These are phyloP conservation scores for Cyclanthera cordifolia DNA, from an alignment of 306 rosid species.

Conservation along the genomic window DNA sequence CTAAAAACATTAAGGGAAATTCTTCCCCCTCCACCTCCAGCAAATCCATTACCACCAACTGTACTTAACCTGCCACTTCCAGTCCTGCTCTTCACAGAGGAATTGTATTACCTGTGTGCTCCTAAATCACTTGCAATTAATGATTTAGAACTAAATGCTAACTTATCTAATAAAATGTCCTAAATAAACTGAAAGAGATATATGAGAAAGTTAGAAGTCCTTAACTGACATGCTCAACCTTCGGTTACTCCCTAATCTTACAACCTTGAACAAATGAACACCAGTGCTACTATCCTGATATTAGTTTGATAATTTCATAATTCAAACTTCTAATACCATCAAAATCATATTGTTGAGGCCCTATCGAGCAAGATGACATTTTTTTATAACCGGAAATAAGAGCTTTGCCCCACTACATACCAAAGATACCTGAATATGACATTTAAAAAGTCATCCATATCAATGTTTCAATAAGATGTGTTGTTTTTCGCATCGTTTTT, in stretches of 20 bases:
- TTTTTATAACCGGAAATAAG: too few relatives aligned
- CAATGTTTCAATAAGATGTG: not conserved
- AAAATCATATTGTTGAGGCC: not conserved
- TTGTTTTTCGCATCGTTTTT: not conserved
- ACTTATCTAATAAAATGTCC: slow-evolving; percentile 10
- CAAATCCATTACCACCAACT: slow-evolving; percentile 79
- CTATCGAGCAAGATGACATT: not conserved
- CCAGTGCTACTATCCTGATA: not conserved
- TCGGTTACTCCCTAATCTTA: not conserved
- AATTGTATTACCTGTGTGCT: slow-evolving; percentile 21
- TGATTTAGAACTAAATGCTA: slow-evolving; percentile 9
- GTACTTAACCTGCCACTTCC: slow-evolving; percentile 82
- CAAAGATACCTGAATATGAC: not conserved
- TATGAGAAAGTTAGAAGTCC: not conserved
- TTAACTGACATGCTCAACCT: not conserved
- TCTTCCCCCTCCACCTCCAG: slow-evolving; percentile 98
- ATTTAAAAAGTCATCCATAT: not conserved
- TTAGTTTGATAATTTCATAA: not conserved
- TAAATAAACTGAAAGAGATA: not conserved
- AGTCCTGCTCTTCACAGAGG: slow-evolving; percentile 59
- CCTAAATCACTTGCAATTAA: slow-evolving; percentile 20
- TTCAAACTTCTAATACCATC: not conserved
- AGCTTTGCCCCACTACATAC: too few relatives aligned
- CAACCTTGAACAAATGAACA: not conserved
- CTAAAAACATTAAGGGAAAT: slow-evolving; percentile 67